phyloP scores from a whole-genome alignment of 2,329 filamentous ascomycete genomes.

The Diaporthe destruens region DNA sequence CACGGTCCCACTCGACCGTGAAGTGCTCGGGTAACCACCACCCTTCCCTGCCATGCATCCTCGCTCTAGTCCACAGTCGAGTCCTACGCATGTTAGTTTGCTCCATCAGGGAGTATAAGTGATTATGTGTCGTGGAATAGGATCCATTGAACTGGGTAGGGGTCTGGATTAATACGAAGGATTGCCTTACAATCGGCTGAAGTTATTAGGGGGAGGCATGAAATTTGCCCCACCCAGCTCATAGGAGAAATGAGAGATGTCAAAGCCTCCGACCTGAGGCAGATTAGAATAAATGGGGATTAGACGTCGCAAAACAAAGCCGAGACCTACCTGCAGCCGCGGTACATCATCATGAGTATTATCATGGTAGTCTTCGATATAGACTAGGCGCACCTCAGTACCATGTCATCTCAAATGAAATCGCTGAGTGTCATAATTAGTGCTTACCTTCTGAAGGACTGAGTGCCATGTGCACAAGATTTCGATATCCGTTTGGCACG shows the following conservation, averaged over 20 bases:
- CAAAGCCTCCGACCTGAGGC: slow-evolving; percentile 6
- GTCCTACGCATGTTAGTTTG: background rate
- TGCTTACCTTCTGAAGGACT: slow-evolving; percentile 5
- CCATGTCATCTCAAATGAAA: background rate
- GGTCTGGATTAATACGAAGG: too few relatives aligned
- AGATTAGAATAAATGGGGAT: too few relatives aligned
- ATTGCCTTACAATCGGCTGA: background rate
- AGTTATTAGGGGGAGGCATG: background rate
- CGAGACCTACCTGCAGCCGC: background rate
- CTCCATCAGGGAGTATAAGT: too few relatives aligned
- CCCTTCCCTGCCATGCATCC: background rate
- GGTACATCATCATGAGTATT: background rate
- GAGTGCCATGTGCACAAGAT: slow-evolving; percentile 14
- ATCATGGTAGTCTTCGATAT: background rate
- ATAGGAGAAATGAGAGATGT: background rate
- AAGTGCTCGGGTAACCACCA: slow-evolving; percentile 25
- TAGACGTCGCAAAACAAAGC: background rate
- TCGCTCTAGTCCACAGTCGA: background rate
- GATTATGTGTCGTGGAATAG: too few relatives aligned
- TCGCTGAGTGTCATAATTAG: background rate
- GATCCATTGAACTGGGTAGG: too few relatives aligned
- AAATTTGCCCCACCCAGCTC: background rate
- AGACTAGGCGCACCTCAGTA: background rate
- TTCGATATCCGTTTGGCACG: background rate
- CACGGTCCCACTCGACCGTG: slow-evolving; percentile 27